Evolutionary conservation across 106 monocot species (phyloP), one percentile per base, ranked within the genome.

Genomic region (Dioscorea dumetorum): DNA sequence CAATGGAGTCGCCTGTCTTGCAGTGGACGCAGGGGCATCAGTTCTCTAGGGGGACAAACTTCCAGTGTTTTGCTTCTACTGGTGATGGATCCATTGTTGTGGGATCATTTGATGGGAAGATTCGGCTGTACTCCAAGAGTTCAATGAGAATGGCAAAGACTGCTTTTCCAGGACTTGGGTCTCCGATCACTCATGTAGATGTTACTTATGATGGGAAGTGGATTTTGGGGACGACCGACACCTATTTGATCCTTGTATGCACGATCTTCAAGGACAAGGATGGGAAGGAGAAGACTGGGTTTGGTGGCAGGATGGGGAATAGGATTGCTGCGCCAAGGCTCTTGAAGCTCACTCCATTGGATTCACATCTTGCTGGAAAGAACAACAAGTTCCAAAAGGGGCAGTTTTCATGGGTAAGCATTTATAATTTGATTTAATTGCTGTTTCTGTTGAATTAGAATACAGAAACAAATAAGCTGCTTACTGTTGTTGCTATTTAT

Each of bases 71-170:
- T 72, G 90, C 94, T 12, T 82, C 84, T 1, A 90, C 94, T 0
- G 94, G 94, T 7, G 94, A 94, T 58, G 94, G 94, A 4, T 94
- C 94, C 0, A 86, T 94, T 59, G 94, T 84, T 12, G 90, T 94
- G 49, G 94, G 94, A 3, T 94, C 94, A 9, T 48, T 90, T 11
- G 94, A 94, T 82, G 94, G 94, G 56, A 94, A 90, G 77, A 90
- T 94, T 48, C 68, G 94, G 49, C 66, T 94, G 64, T 94, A 94
- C 57, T 90, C 90, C 0, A 87, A 81, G 63, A 90, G 78, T 35
- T 94, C 94, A 5, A 90, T 94, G 94, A 94, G 94, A 67, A 90
- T 90, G 94, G 90, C 94, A 16, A 94, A 94, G 77, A 94, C 94
- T 20, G 86, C 86, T 3, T 94, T 94, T 54, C 94, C 90, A 14